Conservation (phyloP, 2,329 filamentous ascomycete genomes). For the Sclerotinia nivalis region DNA sequence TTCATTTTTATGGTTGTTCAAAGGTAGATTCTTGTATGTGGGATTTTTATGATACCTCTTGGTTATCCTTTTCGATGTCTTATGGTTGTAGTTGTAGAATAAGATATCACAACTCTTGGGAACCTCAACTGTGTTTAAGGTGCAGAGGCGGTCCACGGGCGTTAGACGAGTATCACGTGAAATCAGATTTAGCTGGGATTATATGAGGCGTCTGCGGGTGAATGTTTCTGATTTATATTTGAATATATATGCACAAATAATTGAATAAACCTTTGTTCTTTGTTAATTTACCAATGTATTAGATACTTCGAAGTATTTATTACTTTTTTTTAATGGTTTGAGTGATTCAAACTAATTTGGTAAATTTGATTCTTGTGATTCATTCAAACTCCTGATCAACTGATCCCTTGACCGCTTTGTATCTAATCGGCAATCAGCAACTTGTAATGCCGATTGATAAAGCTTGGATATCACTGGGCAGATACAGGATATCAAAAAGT, state of each 20-base stretch:
- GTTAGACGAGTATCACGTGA: conserved; percentile 25
- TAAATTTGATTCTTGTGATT: conserved; percentile 11
- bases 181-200: background rate
- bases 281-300: background rate
- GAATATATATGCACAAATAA: background rate
- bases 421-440: conserved; percentile 21
- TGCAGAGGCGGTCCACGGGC: conserved; percentile 24
- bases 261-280: background rate
- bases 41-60: conserved; percentile 10
- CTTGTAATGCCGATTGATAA: conserved; percentile 13
- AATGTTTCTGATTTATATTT: background rate
- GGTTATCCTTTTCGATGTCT: conserved; percentile 17
- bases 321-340: background rate
- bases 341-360: background rate
- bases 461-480: conserved; percentile 17
- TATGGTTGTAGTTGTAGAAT: conserved; percentile 18
- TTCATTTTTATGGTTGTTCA: conserved; percentile 67
- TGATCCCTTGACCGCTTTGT: conserved; percentile 16
- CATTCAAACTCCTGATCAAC: conserved; percentile 15
- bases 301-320: background rate
- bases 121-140: conserved; percentile 25
- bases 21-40: background rate
- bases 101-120: conserved; percentile 18
- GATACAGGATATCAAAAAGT: background rate
- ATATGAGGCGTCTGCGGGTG: background rate